These are phyloP conservation scores for Fragaria ananassa DNA, from an alignment of 306 rosid species.

Conservation along the genomic window DNA sequence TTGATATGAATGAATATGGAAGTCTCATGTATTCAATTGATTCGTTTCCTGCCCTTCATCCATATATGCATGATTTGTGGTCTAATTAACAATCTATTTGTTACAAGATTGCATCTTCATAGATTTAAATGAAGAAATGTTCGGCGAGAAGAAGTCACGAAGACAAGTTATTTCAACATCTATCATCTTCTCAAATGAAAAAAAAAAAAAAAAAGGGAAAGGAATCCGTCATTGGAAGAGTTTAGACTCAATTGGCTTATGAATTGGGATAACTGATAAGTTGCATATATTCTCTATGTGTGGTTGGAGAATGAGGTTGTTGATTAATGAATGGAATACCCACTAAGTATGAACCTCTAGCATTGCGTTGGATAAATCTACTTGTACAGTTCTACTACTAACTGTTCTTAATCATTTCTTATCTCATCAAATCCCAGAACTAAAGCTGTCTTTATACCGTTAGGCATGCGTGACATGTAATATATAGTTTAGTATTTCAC, in stretches of 20 bases:
- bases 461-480: conserved; percentile 15
- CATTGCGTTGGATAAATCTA: background rate
- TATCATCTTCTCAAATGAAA: background rate
- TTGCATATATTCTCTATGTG: conserved; percentile 1
- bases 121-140: background rate
- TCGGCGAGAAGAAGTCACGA: background rate
- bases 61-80: background rate
- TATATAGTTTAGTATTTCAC: background rate
- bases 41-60: background rate
- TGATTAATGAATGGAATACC: conserved; percentile 6
- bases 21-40: background rate
- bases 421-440: conserved; percentile 17
- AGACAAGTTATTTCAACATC: background rate
- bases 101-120: background rate
- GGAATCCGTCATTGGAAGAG: background rate
- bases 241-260: background rate
- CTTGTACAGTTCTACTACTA: background rate
- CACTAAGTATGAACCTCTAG: background rate
- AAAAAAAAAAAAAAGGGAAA: background rate
- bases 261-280: background rate
- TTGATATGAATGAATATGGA: background rate
- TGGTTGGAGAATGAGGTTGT: background rate
- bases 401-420: conserved; percentile 12
- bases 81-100: background rate
- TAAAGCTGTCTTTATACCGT: background rate